These are phyloP conservation scores for Penicillium egyptiacum DNA, from an alignment of 495 filamentous ascomycete species.

Conservation along the genomic window DNA sequence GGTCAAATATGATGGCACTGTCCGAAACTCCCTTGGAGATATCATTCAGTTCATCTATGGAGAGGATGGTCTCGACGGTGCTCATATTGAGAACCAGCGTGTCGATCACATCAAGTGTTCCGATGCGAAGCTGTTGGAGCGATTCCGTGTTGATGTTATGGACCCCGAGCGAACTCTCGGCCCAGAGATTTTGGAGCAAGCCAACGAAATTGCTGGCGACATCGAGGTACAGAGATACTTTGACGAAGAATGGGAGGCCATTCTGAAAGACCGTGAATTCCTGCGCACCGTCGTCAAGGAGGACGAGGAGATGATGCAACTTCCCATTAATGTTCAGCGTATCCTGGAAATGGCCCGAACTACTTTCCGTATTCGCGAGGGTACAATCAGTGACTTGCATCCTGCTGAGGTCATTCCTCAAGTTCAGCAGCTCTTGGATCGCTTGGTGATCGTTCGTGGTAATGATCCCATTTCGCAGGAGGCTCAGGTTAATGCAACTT, in stretches of 20 bases:
- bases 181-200: slow-evolving; percentile 78
- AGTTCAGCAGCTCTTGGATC: slow-evolving; percentile 71
- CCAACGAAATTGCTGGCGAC: slow-evolving; percentile 83
- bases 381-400: slow-evolving; percentile 81
- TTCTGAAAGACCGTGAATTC: slow-evolving; percentile 70
- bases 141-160: slow-evolving; percentile 95
- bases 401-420: slow-evolving; percentile 85
- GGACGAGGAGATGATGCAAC: slow-evolving; percentile 77
- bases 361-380: slow-evolving; percentile 85
- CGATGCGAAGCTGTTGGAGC: slow-evolving; percentile 67
- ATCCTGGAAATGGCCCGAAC: slow-evolving; percentile 87
- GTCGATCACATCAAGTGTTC: slow-evolving; percentile 82
- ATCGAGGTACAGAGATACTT: slow-evolving; percentile 78
- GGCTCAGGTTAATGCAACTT: slow-evolving; percentile 82
- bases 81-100: slow-evolving; percentile 84
- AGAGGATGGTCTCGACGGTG: slow-evolving; percentile 92
- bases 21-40: slow-evolving; percentile 94
- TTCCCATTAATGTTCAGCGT: slow-evolving; percentile 87
- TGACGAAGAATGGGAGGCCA: slow-evolving; percentile 84
- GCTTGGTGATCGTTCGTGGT: slow-evolving; percentile 80
- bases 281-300: slow-evolving; percentile 67
- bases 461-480: slow-evolving; percentile 77
- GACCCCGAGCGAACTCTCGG: slow-evolving; percentile 61
- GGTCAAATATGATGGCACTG: slow-evolving; percentile 96
- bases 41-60: slow-evolving; percentile 98